Conservation (phyloP, 169 alveolate species). For the Plasmodium berghei region DNA sequence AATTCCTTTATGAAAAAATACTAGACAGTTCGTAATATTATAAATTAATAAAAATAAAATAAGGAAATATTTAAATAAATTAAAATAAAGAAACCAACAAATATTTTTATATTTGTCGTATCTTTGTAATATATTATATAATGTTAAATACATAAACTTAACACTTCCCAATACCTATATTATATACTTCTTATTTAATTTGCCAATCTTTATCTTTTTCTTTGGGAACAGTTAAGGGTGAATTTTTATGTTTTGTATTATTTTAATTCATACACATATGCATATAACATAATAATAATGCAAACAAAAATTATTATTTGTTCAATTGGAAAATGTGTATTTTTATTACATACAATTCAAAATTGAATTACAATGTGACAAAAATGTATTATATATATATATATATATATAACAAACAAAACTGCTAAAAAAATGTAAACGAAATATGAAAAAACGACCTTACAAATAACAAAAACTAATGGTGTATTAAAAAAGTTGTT, state of each 20-base stretch:
- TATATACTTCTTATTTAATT: background rate
- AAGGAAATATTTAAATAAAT: background rate
- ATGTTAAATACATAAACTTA: background rate
- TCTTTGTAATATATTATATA: too few species aligned
- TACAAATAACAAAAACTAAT: constrained; percentile 2
- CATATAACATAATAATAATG: background rate
- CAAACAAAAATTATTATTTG: too few species aligned
- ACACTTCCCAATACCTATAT: background rate
- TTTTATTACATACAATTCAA: background rate
- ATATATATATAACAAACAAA: constrained; percentile 5
- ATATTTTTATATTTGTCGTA: background rate
- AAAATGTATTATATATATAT: background rate
- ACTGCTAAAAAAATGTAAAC: background rate
- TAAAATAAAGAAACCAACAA: background rate
- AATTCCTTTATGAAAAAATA: too few species aligned
- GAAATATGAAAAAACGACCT: background rate
- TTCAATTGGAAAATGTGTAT: background rate
- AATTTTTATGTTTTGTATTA: background rate
- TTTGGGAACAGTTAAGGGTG: background rate
- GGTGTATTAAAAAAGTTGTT: constrained; percentile 2
- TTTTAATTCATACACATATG: background rate
- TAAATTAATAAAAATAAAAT: too few species aligned
- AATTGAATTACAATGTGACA: background rate
- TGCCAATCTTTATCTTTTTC: background rate
- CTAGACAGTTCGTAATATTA: too few species aligned